Conservation (phyloP, 1,284 basidiomycete species). For the Irpex sp. region DNA sequence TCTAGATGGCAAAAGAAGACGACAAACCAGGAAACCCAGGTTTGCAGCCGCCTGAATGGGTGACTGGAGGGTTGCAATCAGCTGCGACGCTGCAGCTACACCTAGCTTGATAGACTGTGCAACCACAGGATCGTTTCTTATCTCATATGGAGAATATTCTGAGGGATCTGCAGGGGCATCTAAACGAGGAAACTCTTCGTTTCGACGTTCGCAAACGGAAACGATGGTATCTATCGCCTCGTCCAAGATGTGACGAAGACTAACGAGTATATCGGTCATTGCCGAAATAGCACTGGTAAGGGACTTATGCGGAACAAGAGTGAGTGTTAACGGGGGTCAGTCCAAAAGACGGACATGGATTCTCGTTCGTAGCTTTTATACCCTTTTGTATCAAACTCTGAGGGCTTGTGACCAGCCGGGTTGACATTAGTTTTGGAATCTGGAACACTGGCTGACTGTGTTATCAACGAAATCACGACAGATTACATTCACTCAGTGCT, state of each 20-base stretch:
- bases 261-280: slow-evolving; percentile 4
- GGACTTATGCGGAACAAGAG: too few relatives aligned
- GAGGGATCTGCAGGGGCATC: slow-evolving; percentile 1
- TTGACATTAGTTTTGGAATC: too few relatives aligned
- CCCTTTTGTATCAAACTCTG: too few relatives aligned
- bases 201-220: background rate
- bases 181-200: slow-evolving; percentile 5
- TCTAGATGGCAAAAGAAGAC: background rate
- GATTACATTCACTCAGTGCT: too few relatives aligned
- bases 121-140: slow-evolving; percentile 5
- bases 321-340: too few relatives aligned
- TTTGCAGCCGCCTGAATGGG: slow-evolving; percentile 1
- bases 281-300: too few relatives aligned
- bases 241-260: slow-evolving; percentile 5
- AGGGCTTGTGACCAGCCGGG: too few relatives aligned
- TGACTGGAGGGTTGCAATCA: slow-evolving; percentile 5
- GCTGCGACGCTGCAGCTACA: slow-evolving; percentile 9
- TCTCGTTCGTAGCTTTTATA: too few relatives aligned
- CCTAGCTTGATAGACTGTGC: background rate
- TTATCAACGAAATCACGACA: too few relatives aligned
- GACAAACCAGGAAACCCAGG: background rate
- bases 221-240: slow-evolving; percentile 6
- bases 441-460: too few relatives aligned
- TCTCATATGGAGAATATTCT: slow-evolving; percentile 1
- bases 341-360: too few relatives aligned